These are phyloP conservation scores for Aspergillus calidoustus DNA, from an alignment of 2,329 filamentous ascomycete species.

Conservation along the genomic window DNA sequence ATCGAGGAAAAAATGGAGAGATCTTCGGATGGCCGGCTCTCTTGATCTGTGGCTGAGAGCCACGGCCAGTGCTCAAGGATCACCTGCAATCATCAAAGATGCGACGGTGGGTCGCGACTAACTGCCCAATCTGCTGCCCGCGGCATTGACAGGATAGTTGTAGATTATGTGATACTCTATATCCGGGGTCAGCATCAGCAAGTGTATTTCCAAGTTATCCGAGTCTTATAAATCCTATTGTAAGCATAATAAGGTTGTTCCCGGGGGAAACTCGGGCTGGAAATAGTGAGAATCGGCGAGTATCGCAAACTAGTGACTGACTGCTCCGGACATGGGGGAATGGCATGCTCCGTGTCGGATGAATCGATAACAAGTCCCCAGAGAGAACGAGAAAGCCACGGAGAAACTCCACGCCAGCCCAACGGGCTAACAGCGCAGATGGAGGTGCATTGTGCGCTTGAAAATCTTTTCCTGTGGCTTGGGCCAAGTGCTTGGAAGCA, in stretches of 20 bases:
- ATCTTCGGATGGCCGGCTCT: neutral
- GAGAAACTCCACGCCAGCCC: neutral
- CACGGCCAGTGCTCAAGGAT: neutral
- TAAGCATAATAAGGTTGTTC: neutral
- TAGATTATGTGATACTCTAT: neutral
- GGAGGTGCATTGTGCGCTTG: neutral
- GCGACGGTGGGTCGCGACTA: neutral
- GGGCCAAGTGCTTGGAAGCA: neutral
- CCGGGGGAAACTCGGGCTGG: neutral
- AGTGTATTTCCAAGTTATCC: neutral
- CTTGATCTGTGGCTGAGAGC: slow-evolving; percentile 11
- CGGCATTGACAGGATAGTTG: neutral
- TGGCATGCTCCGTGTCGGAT: neutral
- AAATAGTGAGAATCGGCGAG: neutral
- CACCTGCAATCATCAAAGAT: neutral
- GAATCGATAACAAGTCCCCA: neutral
- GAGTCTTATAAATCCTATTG: neutral
- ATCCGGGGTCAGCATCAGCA: neutral
- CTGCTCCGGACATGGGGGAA: neutral
- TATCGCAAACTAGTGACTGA: neutral
- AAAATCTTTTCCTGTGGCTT: slow-evolving; percentile 6
- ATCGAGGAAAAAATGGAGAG: neutral
- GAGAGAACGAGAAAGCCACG: neutral
- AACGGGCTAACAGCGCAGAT: neutral
- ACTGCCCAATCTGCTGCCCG: slow-evolving; percentile 1